phyloP scores from a whole-genome alignment of 2,329 filamentous ascomycete genomes.

The Aplosporella prunicola region DNA sequence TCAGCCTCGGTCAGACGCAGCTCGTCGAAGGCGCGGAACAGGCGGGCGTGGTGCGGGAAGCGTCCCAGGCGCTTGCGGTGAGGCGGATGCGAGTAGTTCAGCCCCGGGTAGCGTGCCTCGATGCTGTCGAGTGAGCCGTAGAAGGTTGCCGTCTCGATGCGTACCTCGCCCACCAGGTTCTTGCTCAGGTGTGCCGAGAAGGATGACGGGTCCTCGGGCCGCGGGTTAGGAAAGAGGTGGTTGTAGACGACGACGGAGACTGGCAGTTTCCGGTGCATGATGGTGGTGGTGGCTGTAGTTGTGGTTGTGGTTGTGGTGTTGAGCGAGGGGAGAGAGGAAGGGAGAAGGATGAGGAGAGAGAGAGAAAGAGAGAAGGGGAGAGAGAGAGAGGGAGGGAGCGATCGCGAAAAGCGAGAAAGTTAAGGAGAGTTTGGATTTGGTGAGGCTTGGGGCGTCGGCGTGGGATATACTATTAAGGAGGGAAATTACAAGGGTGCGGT shows the following conservation, averaged over 20 bases:
- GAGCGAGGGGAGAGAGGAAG: neutral
- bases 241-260: constrained; percentile 67
- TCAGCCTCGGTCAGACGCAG: constrained; percentile 60
- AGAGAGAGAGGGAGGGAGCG: neutral
- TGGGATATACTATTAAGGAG: neutral
- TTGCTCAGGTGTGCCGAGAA: constrained; percentile 62
- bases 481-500: too few species aligned
- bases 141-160: constrained; percentile 67
- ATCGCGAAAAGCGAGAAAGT: neutral
- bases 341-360: constrained; percentile 1
- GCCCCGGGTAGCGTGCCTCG: constrained; percentile 71
- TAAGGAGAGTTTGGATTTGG: too few species aligned
- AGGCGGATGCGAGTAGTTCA: constrained; percentile 65
- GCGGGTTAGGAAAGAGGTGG: constrained; percentile 60
- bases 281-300: constrained; percentile 15
- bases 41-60: constrained; percentile 64
- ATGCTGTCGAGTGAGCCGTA: constrained; percentile 71
- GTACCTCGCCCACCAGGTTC: constrained; percentile 65
- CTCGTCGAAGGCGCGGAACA: constrained; percentile 66
- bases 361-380: neutral
- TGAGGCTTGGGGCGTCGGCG: neutral
- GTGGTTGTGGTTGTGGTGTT: constrained; percentile 29
- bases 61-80: constrained; percentile 70
- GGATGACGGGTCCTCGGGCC: constrained; percentile 57
- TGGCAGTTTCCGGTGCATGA: constrained; percentile 61